Evolutionary conservation across 1,284 basidiomycete genomes (phyloP), one percentile per base, ranked within the genome.

Genomic region (Apiotrichum montevideense): DNA sequence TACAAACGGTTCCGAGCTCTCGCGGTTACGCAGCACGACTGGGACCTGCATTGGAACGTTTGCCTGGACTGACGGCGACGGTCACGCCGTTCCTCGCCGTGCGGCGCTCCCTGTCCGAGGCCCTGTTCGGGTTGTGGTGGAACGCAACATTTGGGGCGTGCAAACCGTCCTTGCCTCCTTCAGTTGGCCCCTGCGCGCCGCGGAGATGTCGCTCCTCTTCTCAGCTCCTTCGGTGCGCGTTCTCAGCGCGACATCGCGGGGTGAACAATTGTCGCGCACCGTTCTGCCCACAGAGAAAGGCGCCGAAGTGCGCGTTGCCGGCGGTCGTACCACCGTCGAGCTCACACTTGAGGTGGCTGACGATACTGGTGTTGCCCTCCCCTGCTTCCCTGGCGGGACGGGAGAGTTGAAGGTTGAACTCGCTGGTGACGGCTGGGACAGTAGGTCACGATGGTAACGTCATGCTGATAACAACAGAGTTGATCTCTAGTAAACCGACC

Each of bases 401-500:
- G 68, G 66, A 1, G 54, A 49, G 5, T 42, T 67, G 41, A 55
- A 45, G 1, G 63, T 71, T 2, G 66, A 69, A 49, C 58, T 72
- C 2, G 41, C 46, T 0, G 66, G 69, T 6, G 55, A 60, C 11
- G 63, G 63, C 13, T 72, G 69, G 69, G 53, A 62, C 13, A 58
- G 70, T 72, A 46, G 63, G 66, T 69, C 3, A 4, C 3, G 4
- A 5, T 29, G n/a, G 13, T 39, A n/a, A 5, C 6, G 13, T 35
- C 32, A 3, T 9, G n/a, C 46, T 47, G 46, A 47, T 35, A 35
- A 6, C 34, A 21, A 13, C 47, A 64, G 61, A 61, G 44, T 55
- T 56, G 1, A 49, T 63, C 8, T 37, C 35, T 10, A n/a, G 46
- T n/a, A 37, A 45, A 40, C 54, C 61, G 13, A 35, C 45, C 29